Base-by-base conservation (phyloP, 2,329 filamentous ascomycete genomes). In the Trichoderma brevicompactum region DNA sequence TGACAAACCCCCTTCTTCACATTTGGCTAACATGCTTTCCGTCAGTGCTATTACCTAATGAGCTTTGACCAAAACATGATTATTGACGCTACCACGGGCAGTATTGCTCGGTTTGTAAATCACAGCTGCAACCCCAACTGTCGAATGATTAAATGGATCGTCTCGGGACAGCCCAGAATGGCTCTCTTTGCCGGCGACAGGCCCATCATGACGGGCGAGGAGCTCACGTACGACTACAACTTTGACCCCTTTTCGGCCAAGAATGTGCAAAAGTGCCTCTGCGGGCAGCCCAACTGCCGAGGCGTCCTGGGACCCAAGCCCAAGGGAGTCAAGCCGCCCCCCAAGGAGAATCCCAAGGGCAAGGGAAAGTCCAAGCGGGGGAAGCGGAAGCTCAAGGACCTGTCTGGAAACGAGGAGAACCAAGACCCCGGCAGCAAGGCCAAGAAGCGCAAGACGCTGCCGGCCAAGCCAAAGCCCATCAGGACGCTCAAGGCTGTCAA, bases 51-150 rank as follows among this genome's bases (percentile, higher is more conserved):
- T 78, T 99, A 99, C 77, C 83, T 99, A 56, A 99, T 99, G 95
- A 93, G 92, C 64, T 97, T 98, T 75, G 94, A 98, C 74, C 93
- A 97, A 77, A 95, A 96, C 77, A 95, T 98, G 88, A 96, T 98
- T 72, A 96, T 99, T 69, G 95, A 99, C 80, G 95, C 94, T 40
- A 97, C 94, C 34, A 92, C 92, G 64, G 95, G 95, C 72, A 96
- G 92, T 70, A 96, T 98, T 78, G 94, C 95, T 73, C 91, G 95
- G 64, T 99, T 99, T 77, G 94, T 99, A 76, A 99, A 99, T 75
- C 95, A 99, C 77, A 97, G 93, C 17, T 99, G 95, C 79, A 90
- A 92, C 65, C 95, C 95, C 2, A 99, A 99, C 75, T 98, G 94
- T 79, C 88, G 91, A 68, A 98, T 99, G 94, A 92, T 96, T 73